Evolutionary conservation across 2,329 filamentous ascomycete genomes (phyloP).

Genomic region (Botrytis medusae): DNA sequence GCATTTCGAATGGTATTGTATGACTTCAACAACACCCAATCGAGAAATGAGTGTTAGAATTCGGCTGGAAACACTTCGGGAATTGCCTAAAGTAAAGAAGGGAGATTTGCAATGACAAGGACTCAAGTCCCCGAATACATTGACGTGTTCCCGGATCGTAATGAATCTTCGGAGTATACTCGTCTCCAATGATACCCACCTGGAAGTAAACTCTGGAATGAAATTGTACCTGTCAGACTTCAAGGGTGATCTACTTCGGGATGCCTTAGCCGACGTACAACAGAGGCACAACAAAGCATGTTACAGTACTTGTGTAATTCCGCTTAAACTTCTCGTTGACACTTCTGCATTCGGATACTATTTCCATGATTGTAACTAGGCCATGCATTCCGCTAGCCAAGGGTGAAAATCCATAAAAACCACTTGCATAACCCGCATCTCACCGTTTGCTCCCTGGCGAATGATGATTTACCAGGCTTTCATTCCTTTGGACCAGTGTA

Average conservation of each 20-base stretch:
- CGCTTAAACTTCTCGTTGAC: neutral
- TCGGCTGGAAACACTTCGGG: neutral
- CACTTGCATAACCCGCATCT: conserved; percentile 6
- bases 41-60: neutral
- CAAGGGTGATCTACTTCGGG: neutral
- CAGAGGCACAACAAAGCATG: neutral
- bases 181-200: conserved; percentile 10
- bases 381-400: neutral
- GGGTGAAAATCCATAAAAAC: neutral
- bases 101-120: neutral
- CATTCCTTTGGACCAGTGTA: conserved; percentile 3
- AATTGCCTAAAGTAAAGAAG: neutral
- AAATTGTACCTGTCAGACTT: conserved; percentile 15
- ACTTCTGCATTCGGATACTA: neutral
- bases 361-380: neutral
- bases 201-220: neutral
- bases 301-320: neutral
- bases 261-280: neutral
- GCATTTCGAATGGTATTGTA: neutral
- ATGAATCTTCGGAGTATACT: neutral
- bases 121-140: neutral
- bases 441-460: neutral
- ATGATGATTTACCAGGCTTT: conserved; percentile 1
- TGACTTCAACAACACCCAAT: neutral
- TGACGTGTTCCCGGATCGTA: neutral